phyloP scores from a whole-genome alignment of 345 rosid species.

The Ricinus communis region DNA sequence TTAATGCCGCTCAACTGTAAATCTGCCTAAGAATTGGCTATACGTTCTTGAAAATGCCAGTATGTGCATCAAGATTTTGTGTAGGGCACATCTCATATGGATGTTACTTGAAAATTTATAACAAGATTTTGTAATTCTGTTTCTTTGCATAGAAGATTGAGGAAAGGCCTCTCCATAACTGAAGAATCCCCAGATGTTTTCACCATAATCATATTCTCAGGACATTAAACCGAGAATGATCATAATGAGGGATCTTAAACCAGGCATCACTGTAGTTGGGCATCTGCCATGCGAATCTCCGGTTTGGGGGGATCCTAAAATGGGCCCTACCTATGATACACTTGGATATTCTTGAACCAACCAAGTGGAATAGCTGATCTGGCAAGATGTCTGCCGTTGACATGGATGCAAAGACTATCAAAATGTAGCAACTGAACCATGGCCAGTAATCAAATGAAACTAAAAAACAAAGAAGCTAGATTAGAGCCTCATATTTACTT shows the following conservation, averaged over 20 bases:
- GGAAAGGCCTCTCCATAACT: too few species aligned
- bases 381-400: slow-evolving; percentile 26
- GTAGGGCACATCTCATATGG: too few species aligned
- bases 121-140: too few species aligned
- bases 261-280: neutral
- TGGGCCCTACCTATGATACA: slow-evolving; percentile 6
- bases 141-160: too few species aligned
- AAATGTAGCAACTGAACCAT: slow-evolving; percentile 22
- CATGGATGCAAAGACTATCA: slow-evolving; percentile 18
- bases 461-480: slow-evolving; percentile 1
- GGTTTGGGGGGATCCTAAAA: neutral
- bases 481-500: slow-evolving; percentile 38
- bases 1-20: neutral
- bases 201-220: too few species aligned
- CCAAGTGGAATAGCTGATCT: slow-evolving; percentile 13
- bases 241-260: neutral
- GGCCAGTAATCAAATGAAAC: slow-evolving; percentile 26
- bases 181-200: too few species aligned
- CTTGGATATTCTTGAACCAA: neutral
- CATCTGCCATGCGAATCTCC: neutral
- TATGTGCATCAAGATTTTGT: too few species aligned
- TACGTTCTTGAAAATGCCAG: too few species aligned
- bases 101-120: too few species aligned
- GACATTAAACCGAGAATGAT: neutral
- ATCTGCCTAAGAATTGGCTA: too few species aligned